Evolutionary conservation across 2,329 filamentous ascomycete species (phyloP).

Genomic region (Paraphoma chrysanthemicola): DNA sequence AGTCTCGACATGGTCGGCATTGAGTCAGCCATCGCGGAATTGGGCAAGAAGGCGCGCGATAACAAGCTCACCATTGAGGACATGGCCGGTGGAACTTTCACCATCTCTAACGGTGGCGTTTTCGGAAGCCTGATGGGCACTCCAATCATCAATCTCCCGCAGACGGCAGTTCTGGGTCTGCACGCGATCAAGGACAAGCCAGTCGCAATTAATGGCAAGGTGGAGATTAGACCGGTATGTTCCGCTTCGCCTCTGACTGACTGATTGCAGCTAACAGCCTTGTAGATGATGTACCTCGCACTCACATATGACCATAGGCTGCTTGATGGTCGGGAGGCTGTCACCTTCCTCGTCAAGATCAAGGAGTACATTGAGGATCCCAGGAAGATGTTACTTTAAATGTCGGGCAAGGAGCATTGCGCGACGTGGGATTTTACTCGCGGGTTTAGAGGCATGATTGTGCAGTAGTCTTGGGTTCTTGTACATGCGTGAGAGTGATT

Average conservation of each 20-base stretch:
- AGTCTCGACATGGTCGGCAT: constrained; percentile 85
- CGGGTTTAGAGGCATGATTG: background rate
- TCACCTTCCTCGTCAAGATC: constrained; percentile 94
- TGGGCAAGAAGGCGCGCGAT: constrained; percentile 97
- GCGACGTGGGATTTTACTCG: background rate
- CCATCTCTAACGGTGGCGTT: constrained; percentile 95
- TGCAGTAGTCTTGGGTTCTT: background rate
- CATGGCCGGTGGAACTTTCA: constrained; percentile 98
- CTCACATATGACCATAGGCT: constrained; percentile 97
- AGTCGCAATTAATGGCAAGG: constrained; percentile 88
- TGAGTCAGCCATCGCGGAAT: constrained; percentile 87
- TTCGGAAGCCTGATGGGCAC: constrained; percentile 98
- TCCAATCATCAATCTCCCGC: constrained; percentile 96
- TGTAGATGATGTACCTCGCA: constrained; percentile 95
- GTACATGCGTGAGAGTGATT: constrained; percentile 1
- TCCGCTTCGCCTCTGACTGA: background rate
- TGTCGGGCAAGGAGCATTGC: background rate
- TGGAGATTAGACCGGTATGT: constrained; percentile 82
- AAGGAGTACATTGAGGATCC: constrained; percentile 99
- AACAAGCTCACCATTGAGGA: constrained; percentile 98
- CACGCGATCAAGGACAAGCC: constrained; percentile 97
- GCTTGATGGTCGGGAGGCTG: constrained; percentile 91
- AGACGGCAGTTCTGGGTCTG: constrained; percentile 87
- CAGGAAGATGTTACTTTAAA: constrained; percentile 78
- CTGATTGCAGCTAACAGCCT: constrained; percentile 12